Percentiles rank a stretch among this genome's conserved stretches.
phyloP scores from a whole-genome alignment of 768 basidiomycete species.

The Ramaria rubella region DNA sequence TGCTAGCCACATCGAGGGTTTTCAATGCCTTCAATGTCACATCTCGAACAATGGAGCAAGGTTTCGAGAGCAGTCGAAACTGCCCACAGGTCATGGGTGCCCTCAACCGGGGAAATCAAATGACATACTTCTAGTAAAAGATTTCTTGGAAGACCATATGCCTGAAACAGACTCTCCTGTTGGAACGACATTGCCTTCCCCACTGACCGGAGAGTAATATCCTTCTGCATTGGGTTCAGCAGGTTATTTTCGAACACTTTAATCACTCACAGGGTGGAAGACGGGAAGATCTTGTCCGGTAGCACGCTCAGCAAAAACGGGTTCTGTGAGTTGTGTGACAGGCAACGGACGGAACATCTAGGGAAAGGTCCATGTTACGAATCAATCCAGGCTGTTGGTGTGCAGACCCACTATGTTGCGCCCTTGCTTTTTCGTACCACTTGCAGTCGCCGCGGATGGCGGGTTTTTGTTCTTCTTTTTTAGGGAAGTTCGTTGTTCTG shows the following conservation, averaged over 20 bases:
- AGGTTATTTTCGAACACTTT: neutral
- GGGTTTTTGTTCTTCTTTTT: neutral
- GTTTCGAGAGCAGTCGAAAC: constrained; percentile 64
- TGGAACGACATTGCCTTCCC: constrained; percentile 3
- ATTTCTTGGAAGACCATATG: constrained; percentile 68
- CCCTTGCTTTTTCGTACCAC: neutral
- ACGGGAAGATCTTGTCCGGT: constrained; percentile 33
- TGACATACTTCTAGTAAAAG: constrained; percentile 61
- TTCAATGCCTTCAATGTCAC: constrained; percentile 53
- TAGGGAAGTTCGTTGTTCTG: neutral
- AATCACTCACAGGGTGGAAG: constrained; percentile 37
- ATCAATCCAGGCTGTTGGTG: neutral
- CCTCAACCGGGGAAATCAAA: constrained; percentile 3
- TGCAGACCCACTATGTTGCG: neutral
- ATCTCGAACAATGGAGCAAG: constrained; percentile 66
- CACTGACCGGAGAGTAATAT: constrained; percentile 23
- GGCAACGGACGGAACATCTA: constrained; percentile 43
- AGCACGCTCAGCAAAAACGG: constrained; percentile 33
- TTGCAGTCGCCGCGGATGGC: neutral
- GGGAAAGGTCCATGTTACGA: neutral
- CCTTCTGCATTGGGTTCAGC: constrained; percentile 23
- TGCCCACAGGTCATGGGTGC: constrained; percentile 21
- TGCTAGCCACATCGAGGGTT: constrained; percentile 44
- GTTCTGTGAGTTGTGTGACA: constrained; percentile 30
- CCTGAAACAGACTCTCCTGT: constrained; percentile 32